Conservation (phyloP, 2,329 filamentous ascomycete species). For the Curvularia hawaiiensis region DNA sequence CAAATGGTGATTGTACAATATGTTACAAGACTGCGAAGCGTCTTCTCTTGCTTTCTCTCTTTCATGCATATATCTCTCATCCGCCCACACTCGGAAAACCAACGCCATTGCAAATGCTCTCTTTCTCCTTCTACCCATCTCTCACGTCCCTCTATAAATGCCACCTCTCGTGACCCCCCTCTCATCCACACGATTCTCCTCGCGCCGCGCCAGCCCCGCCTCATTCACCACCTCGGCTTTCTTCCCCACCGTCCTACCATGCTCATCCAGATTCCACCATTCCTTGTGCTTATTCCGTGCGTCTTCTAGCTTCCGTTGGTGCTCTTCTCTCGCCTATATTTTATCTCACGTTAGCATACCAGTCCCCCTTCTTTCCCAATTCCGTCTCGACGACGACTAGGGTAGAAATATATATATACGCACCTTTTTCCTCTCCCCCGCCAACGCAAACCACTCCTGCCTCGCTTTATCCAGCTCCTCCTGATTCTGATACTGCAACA, state of each 20-base stretch:
- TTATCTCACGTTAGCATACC: no score
- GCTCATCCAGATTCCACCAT: conserved; percentile 56
- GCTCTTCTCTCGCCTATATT: conserved; percentile 64
- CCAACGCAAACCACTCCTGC: conserved; percentile 88
- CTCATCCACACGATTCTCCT: conserved; percentile 28
- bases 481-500: conserved; percentile 83
- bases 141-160: conserved; percentile 19
- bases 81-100: background rate
- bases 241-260: conserved; percentile 39
- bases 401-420: no score
- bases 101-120: background rate
- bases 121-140: background rate
- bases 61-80: no score
- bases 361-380: no score
- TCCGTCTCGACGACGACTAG: no score
- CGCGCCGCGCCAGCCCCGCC: conserved; percentile 10
- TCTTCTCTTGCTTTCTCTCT: background rate
- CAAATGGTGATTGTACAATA: conserved; percentile 6
- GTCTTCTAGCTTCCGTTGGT: conserved; percentile 53
- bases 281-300: conserved; percentile 55
- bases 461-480: conserved; percentile 85
- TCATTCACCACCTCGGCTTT: conserved; percentile 13
- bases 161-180: conserved; percentile 27
- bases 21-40: conserved; percentile 14
- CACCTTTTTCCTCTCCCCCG: conserved; percentile 67